These are phyloP conservation scores for Globisporangium polare DNA, from an alignment of 352 stramenopile genomes.

Conservation along the genomic window DNA sequence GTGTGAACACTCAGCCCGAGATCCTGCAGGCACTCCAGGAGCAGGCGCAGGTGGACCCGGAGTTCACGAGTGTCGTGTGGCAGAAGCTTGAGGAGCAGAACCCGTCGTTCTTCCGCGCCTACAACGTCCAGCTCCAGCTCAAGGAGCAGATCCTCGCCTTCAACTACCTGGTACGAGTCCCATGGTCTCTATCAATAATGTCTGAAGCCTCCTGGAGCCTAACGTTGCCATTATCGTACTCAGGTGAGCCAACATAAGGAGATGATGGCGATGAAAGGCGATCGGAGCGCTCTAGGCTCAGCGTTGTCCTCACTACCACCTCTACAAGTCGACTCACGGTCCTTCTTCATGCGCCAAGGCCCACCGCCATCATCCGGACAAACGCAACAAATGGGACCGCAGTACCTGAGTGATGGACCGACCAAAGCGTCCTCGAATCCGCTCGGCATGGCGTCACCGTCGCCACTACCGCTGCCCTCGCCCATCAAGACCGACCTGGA, in stretches of 20 bases:
- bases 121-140: slow-evolving; percentile 79
- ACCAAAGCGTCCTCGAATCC: background rate
- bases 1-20: slow-evolving; percentile 37
- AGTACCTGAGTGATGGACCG: background rate
- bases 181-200: too few relatives aligned
- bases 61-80: slow-evolving; percentile 86
- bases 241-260: slow-evolving; percentile 71
- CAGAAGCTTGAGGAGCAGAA: slow-evolving; percentile 92
- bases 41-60: slow-evolving; percentile 81
- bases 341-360: slow-evolving; percentile 23
- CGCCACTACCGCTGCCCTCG: slow-evolving; percentile 60
- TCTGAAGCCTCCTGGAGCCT: too few relatives aligned
- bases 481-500: slow-evolving; percentile 85
- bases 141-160: slow-evolving; percentile 90
- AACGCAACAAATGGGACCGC: background rate
- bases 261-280: slow-evolving; percentile 50
- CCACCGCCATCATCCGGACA: background rate
- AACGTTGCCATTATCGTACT: background rate
- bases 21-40: slow-evolving; percentile 56
- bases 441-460: slow-evolving; percentile 17
- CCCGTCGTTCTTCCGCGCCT: slow-evolving; percentile 85
- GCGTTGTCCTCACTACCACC: slow-evolving; percentile 19
- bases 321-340: slow-evolving; percentile 24
- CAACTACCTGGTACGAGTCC: slow-evolving; percentile 82
- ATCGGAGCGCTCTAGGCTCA: slow-evolving; percentile 19